Evolutionary conservation across 345 rosid genomes (phyloP), one percentile per base, ranked within the genome.

Genomic region (Camelina neglecta): DNA sequence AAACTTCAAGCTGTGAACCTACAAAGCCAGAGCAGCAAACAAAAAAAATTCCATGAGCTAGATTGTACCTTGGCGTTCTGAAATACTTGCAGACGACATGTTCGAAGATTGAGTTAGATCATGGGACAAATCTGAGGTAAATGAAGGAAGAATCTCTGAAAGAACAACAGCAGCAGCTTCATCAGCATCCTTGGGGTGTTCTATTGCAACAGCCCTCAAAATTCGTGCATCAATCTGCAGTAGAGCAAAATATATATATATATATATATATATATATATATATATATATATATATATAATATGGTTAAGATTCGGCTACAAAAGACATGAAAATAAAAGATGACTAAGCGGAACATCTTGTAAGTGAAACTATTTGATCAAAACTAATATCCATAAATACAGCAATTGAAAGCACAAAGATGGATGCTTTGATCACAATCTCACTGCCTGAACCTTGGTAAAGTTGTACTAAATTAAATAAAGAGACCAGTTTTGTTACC

Each of bases 151-250:
- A 71, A 95, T 75, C 55, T 92, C 96, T 0, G 88, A 77, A 11
- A 95, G 85, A 81, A 95, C 89, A 59, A 77, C 75, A 71, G 88
- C 89, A 2, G 84, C 99, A 39, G 99, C 98, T 3, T 81, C 79
- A 77, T 92, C 86, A 3, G 86, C 82, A 79, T 92, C 92, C 65
- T 86, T 86, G 0, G 85, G 75, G 59, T 95, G 86, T 74, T 93
- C 97, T 70, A 87, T 86, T 23, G 99, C 97, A 75, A 89, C 90
- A 83, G 98, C 98, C 84, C 83, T 90, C 80, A 95, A 69, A 39
- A 90, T 33, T 11, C 97, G 90, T 10, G 78, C 10, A 82, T 95
- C 98, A 74, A 92, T 75, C 99, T 95, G 84, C 29, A 74, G 49
- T 20, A 49, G 39, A 60, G 31, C 41, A 48, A 15, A 23, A 13